Base-by-base conservation (phyloP, 2,329 filamentous ascomycete species). In the Penicillium polonicum region DNA sequence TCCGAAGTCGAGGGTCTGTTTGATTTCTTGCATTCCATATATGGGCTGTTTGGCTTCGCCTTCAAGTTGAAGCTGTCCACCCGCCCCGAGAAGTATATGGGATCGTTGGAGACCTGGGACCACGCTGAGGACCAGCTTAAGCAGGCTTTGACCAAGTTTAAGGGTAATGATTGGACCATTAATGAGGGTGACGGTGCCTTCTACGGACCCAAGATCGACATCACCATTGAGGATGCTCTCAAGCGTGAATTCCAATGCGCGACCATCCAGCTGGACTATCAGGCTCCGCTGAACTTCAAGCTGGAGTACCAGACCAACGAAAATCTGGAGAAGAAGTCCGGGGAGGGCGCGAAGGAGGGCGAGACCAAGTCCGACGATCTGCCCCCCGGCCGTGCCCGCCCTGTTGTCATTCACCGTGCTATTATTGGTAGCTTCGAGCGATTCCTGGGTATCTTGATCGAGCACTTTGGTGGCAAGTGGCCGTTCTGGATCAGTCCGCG, bases 121-220 rank as follows among this genome's bases (percentile, higher is more conserved):
- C 85, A 86, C 61, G 94, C 94, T 36, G 94, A 99, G 77, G 82
- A 80, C 17, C 91, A 89, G 73, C 82, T 99, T 50, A 88, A 87
- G 70, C 82, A 87, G 60, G 91, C 92, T 19, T 82, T 99, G 48
- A 84, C 94, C 64, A 83, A 87, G 61, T 97, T 97, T 75, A 83
- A 85, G 56, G 78, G 88, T 59, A 83, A 86, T 35, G 81, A 86
- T 62, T 99, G 94, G 94, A 89, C 91, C 74, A 81, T 96, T 51
- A 96, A 97, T 76, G 89, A 91, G 59, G 94, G 93, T 57, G 94
- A 99, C 68, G 94, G 94, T 72, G 94, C 94, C 52, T 99, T 97
- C 79, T 99, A 99, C 75, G 94, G 94, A 2, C 94, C 94, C 51
- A 99, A 99, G 85, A 96, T 97, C 68, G 94, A 99, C 69, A 94